Evolutionary conservation across 202 grass and related monocot species (phyloP).

Genomic region (Schoenoplectus triqueter): DNA sequence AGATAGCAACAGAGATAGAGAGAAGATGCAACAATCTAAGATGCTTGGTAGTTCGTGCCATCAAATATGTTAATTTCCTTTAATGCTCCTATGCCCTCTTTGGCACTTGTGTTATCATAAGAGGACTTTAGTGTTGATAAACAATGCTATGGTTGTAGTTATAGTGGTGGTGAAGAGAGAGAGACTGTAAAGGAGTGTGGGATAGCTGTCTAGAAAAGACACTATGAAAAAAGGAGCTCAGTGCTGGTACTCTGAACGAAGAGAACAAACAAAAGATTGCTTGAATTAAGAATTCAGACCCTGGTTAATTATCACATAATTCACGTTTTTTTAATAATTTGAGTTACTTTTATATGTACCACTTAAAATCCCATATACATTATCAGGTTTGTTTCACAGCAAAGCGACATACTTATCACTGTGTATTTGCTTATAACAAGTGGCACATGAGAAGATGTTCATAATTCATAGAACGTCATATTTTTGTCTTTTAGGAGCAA

Average conservation of each 20-base stretch:
- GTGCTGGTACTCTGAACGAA: slow-evolving; percentile 26
- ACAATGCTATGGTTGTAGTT: slow-evolving; percentile 15
- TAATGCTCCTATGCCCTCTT: not conserved
- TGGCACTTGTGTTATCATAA: slow-evolving; percentile 29
- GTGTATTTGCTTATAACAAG: not conserved
- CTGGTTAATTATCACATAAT: slow-evolving; percentile 20
- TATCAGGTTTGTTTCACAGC: not conserved
- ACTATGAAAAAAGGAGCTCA: not conserved
- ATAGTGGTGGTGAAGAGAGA: slow-evolving; percentile 47
- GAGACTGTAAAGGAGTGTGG: slow-evolving; percentile 31
- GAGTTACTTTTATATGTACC: not conserved
- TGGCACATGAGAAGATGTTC: not conserved
- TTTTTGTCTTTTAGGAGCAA: not conserved
- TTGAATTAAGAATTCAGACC: not conserved
- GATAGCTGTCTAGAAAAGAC: slow-evolving; percentile 30
- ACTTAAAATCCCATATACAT: not conserved
- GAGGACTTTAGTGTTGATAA: slow-evolving; percentile 18
- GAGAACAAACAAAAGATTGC: not conserved
- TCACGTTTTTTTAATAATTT: not conserved
- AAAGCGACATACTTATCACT: not conserved
- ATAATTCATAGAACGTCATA: not conserved
- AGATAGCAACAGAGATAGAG: slow-evolving; percentile 24
- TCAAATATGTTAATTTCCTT: slow-evolving; percentile 20
- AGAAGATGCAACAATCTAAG: slow-evolving; percentile 21
- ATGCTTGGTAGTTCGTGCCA: slow-evolving; percentile 39